These are phyloP conservation scores for Salix purpurea DNA, from an alignment of 345 rosid species.

Conservation along the genomic window DNA sequence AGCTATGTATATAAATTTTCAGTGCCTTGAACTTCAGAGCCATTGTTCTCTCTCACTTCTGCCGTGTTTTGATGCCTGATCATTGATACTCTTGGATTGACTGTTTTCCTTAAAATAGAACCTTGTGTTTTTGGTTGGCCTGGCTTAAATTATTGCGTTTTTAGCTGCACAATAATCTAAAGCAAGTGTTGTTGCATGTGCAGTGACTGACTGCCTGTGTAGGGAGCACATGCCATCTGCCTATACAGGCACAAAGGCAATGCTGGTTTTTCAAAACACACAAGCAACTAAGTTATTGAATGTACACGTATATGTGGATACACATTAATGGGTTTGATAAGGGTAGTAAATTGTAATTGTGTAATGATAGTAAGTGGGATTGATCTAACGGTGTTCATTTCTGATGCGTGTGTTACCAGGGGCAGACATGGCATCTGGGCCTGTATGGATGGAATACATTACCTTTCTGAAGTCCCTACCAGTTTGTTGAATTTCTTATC, in stretches of 20 bases:
- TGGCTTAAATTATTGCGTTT: not conserved
- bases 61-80: no score
- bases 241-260: not conserved
- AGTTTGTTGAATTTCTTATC: constrained; percentile 46
- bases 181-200: no score
- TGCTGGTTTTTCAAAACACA: not conserved
- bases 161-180: not conserved
- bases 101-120: not conserved
- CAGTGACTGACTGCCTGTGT: not conserved
- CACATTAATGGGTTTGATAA: no score
- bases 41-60: no score
- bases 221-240: not conserved
- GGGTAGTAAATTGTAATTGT: not conserved
- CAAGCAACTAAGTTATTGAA: not conserved
- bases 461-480: constrained; percentile 73
- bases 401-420: constrained; percentile 50
- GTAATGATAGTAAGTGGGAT: not conserved
- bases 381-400: constrained; percentile 14
- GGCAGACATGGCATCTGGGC: constrained; percentile 84
- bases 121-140: not conserved
- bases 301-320: not conserved
- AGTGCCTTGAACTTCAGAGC: not conserved
- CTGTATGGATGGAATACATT: constrained; percentile 89
- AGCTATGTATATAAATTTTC: not conserved
- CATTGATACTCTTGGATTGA: no score